These are phyloP conservation scores for Fusarium floridanum DNA, from an alignment of 2,329 filamentous ascomycete species.

Conservation along the genomic window DNA sequence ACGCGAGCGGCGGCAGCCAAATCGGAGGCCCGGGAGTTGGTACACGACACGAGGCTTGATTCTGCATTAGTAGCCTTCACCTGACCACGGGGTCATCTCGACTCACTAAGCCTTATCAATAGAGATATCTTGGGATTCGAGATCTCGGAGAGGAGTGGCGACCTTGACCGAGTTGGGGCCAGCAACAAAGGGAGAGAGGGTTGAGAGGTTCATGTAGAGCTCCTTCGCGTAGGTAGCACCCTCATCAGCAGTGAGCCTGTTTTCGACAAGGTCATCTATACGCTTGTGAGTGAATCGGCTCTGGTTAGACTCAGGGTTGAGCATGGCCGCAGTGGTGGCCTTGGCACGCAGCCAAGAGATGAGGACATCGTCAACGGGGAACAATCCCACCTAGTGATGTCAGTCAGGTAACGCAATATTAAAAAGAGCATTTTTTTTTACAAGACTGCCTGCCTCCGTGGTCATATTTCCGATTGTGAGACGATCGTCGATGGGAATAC, in stretches of 20 bases:
- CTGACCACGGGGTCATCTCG: neutral
- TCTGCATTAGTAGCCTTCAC: neutral
- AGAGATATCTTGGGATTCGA: constrained; percentile 80
- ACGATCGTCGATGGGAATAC: constrained; percentile 78
- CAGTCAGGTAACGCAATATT: neutral
- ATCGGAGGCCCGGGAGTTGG: constrained; percentile 86
- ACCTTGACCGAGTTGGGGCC: constrained; percentile 95
- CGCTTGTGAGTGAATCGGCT: constrained; percentile 78
- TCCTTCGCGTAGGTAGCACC: constrained; percentile 86
- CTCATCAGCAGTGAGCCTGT: constrained; percentile 77
- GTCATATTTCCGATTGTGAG: constrained; percentile 82
- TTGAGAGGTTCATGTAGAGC: constrained; percentile 84
- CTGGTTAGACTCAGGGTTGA: constrained; percentile 58
- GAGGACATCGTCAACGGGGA: constrained; percentile 83
- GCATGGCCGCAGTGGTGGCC: constrained; percentile 78
- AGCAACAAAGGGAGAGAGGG: constrained; percentile 84
- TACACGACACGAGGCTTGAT: constrained; percentile 80
- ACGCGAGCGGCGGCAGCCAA: constrained; percentile 82
- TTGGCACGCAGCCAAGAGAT: constrained; percentile 81
- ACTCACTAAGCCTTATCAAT: constrained; percentile 80
- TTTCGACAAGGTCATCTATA: constrained; percentile 78
- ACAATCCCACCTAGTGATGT: constrained; percentile 52
- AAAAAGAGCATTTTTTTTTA: too few species aligned
- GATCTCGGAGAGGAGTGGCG: constrained; percentile 79
- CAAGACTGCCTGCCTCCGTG: too few species aligned